Percentiles rank a stretch among this genome's conserved stretches.
Evolutionary conservation across 805 yeast species (phyloP).

Genomic region (Sugiyamaella boreocaroliniensis): DNA sequence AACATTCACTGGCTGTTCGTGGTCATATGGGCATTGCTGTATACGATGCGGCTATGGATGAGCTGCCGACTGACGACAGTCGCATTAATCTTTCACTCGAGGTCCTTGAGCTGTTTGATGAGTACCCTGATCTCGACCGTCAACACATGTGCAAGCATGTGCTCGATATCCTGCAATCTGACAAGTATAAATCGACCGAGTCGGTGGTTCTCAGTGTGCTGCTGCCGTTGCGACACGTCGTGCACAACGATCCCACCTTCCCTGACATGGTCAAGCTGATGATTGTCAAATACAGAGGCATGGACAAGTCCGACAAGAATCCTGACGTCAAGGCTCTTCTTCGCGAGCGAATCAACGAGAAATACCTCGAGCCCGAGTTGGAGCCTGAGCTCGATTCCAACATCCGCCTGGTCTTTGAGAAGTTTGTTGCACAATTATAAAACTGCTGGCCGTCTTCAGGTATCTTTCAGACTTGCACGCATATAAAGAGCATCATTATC

Average conservation of each 20-base stretch:
- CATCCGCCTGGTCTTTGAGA: constrained; percentile 6
- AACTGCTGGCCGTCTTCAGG: not conserved
- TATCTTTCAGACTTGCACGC: too few relatives aligned
- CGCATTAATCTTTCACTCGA: constrained; percentile 39
- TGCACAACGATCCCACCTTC: constrained; percentile 38
- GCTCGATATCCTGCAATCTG: constrained; percentile 40
- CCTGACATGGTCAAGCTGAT: constrained; percentile 59
- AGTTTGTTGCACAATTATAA: constrained; percentile 2
- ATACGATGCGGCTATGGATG: constrained; percentile 53
- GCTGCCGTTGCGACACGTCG: constrained; percentile 55
- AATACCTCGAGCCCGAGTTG: constrained; percentile 8
- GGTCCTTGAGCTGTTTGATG: constrained; percentile 55
- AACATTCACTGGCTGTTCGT: constrained; percentile 68
- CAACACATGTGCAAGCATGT: constrained; percentile 60
- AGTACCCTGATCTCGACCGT: constrained; percentile 64
- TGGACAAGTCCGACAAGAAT: constrained; percentile 25
- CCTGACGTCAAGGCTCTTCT: constrained; percentile 20
- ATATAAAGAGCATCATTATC: not conserved
- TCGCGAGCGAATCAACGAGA: constrained; percentile 21
- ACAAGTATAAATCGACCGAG: constrained; percentile 31
- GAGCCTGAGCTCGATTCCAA: constrained; percentile 3
- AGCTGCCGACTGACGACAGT: constrained; percentile 31
- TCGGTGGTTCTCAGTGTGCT: constrained; percentile 36
- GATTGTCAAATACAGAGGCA: constrained; percentile 51
- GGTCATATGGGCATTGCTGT: constrained; percentile 70